Evolutionary conservation across 192 early-diverging fungal species (phyloP).

Genomic region (Umbelopsis sp.): DNA sequence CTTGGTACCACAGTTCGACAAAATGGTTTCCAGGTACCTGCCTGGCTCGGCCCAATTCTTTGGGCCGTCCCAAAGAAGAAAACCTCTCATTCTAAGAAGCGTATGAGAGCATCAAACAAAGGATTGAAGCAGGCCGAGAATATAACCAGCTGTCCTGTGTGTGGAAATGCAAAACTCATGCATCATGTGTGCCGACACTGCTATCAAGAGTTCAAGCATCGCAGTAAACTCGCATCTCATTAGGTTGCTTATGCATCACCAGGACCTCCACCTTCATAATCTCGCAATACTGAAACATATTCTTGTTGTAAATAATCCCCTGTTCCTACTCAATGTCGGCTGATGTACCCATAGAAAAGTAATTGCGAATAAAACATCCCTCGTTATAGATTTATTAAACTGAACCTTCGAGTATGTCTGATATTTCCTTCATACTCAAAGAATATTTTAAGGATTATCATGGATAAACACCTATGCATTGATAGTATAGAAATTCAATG

Average conservation of each 20-base stretch:
- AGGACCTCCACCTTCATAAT: too few relatives aligned
- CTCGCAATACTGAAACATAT: not conserved
- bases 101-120: conserved; percentile 80
- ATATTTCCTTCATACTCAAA: too few relatives aligned
- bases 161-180: conserved; percentile 69
- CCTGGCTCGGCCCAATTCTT: conserved; percentile 62
- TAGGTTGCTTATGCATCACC: not conserved
- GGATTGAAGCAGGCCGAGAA: conserved; percentile 72
- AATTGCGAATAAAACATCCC: too few relatives aligned
- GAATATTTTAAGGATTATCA: too few relatives aligned
- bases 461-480: too few relatives aligned
- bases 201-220: conserved; percentile 64
- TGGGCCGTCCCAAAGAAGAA: conserved; percentile 92
- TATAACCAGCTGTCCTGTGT: conserved; percentile 74
- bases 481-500: too few relatives aligned
- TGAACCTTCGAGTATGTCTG: too few relatives aligned
- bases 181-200: conserved; percentile 82
- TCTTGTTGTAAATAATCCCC: not conserved
- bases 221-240: not conserved
- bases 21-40: conserved; percentile 34
- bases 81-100: conserved; percentile 90
- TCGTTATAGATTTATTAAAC: too few relatives aligned
- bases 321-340: too few relatives aligned
- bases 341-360: too few relatives aligned
- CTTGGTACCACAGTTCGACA: conserved; percentile 1